Base-by-base conservation (phyloP, 2,329 filamentous ascomycete species). In the Ophiostoma perfectum region DNA sequence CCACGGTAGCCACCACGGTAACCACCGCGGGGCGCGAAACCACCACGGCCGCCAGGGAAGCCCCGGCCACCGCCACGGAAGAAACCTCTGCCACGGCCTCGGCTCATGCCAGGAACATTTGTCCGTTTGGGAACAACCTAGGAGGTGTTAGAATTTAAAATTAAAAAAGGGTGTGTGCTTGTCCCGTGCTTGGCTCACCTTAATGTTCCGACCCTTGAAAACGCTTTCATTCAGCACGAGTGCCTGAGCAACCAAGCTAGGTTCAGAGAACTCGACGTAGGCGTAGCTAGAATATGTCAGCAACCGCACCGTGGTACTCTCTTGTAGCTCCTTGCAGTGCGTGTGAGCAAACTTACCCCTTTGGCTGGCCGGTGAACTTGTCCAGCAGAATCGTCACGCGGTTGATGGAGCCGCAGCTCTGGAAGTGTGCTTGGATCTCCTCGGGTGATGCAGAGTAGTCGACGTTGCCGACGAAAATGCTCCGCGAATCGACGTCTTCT, bases 311-410 rank as follows among this genome's bases (percentile, higher is more conserved):
- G 3, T 44, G 12, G n/a, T 4, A 27, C 27, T 27, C 27, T 27
- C 27, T 27, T 27, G 14, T 55, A 4, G 4, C 18, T 42, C 18
- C 8, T 6, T 2, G 12, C 4, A 36, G 12, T 2, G 5, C 1
- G 5, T 36, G 8, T 7, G 5, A 41, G 14, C 1, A 6, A 4
- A 14, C 89, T 79, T 83, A 97, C 93, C 95, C 95, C 84, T 99
- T 99, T n/a, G 95, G 95, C 83, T 98, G 93, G 72, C 95, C 95
- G 11, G 93, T 97, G 77, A 97, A 98, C 82, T 99, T 99, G 82
- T 99, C 95, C 74, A 99, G 82, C 74, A 99, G 82, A 73, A 99
- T 99, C 1, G 95, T 99, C 70, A 99, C 95, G 70, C 95, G 90
- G 80, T 99, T 99, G 83, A 99, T 99, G 73, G 91, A 92, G 70